Evolutionary conservation across 139 green algal species (phyloP).

Genomic region (Choricystis sp.): DNA sequence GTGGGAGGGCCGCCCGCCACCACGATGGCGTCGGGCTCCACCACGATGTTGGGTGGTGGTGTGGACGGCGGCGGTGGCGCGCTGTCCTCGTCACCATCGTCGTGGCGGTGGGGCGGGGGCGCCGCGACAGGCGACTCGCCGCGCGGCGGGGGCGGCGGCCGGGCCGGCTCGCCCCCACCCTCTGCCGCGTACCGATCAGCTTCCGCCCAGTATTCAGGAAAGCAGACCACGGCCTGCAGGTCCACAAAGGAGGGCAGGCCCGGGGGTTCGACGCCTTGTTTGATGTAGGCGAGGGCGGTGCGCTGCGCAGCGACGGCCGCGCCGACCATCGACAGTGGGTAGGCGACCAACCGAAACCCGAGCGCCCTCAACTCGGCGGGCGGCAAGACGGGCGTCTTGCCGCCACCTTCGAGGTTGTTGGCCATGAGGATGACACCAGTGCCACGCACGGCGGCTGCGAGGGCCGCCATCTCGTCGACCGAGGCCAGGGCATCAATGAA

Average conservation of each 20-base stretch:
- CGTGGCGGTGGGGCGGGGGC: background rate
- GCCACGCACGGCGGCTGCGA: slow-evolving; percentile 3
- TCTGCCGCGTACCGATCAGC: slow-evolving; percentile 18
- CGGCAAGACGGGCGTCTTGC: slow-evolving; percentile 79
- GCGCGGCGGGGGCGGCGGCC: background rate
- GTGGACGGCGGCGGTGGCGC: background rate
- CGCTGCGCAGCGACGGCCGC: slow-evolving; percentile 59
- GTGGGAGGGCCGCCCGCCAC: slow-evolving; percentile 1
- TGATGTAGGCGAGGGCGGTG: slow-evolving; percentile 25
- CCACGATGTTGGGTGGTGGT: background rate
- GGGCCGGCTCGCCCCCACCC: background rate
- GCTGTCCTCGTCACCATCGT: background rate
- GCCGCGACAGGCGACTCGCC: background rate
- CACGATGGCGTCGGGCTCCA: slow-evolving; percentile 1
- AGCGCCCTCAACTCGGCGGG: slow-evolving; percentile 55
- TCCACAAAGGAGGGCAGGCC: slow-evolving; percentile 15
- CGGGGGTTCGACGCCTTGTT: slow-evolving; percentile 1
- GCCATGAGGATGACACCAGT: slow-evolving; percentile 49
- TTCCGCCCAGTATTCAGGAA: slow-evolving; percentile 42
- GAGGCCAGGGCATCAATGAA: slow-evolving; percentile 88
- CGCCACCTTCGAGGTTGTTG: slow-evolving; percentile 90
- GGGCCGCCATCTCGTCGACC: slow-evolving; percentile 61
- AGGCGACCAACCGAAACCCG: slow-evolving; percentile 78
- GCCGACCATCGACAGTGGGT: slow-evolving; percentile 69
- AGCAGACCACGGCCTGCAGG: slow-evolving; percentile 38